Conservation (phyloP, 2,329 filamentous ascomycete species). For the Arachnopeziza araneosa region DNA sequence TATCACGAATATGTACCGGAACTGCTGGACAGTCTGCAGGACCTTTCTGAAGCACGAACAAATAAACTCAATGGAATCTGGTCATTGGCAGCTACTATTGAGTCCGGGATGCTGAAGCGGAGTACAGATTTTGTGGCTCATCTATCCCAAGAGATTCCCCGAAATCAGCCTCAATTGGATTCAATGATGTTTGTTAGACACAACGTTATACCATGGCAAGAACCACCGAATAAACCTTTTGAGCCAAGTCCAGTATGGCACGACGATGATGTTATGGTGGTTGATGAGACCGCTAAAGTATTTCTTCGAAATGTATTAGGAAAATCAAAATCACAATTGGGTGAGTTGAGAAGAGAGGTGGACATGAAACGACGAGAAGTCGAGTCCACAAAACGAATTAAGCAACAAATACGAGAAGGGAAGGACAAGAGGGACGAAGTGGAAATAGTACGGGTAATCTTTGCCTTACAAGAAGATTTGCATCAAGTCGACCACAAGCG, state of each 20-base stretch:
- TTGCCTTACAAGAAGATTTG: constrained; percentile 75
- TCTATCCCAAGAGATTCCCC: constrained; percentile 72
- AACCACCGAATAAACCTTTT: constrained; percentile 79
- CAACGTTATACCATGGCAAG: constrained; percentile 76
- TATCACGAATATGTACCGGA: constrained; percentile 97
- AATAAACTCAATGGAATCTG: constrained; percentile 80
- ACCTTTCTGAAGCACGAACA: constrained; percentile 85
- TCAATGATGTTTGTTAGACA: constrained; percentile 98
- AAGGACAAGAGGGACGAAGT: constrained; percentile 87
- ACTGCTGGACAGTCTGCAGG: constrained; percentile 86
- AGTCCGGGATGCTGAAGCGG: constrained; percentile 70
- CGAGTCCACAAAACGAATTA: constrained; percentile 66
- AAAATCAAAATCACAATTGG: constrained; percentile 82
- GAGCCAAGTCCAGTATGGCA: constrained; percentile 97
- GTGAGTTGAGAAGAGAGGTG: constrained; percentile 73
- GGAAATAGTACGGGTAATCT: constrained; percentile 75
- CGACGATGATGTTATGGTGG: constrained; percentile 81
- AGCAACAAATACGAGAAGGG: constrained; percentile 73
- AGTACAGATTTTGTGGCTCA: constrained; percentile 68
- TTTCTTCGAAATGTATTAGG: constrained; percentile 87
- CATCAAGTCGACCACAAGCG: constrained; percentile 80
- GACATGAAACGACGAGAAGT: constrained; percentile 85
- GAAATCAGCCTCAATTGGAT: constrained; percentile 84
- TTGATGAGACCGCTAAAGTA: constrained; percentile 80
- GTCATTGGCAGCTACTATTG: constrained; percentile 72